phyloP scores from a whole-genome alignment of 805 yeast genomes.

The Millerago galiae region DNA sequence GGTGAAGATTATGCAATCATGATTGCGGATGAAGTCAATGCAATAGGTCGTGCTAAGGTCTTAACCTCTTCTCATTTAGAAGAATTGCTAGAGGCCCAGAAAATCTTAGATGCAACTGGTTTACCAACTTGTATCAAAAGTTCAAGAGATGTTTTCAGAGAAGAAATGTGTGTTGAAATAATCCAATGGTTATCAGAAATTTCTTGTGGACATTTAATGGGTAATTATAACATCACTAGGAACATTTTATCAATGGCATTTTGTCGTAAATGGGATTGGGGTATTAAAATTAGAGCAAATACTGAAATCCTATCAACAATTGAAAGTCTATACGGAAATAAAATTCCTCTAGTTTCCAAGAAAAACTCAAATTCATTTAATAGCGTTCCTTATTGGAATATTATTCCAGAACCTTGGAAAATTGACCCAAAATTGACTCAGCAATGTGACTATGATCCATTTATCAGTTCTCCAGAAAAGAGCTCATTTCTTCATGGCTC shows the following conservation, averaged over 20 bases:
- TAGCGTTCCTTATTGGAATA: conserved; percentile 30
- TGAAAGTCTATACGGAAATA: conserved; percentile 11
- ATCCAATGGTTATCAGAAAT: conserved; percentile 59
- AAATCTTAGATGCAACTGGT: conserved; percentile 55
- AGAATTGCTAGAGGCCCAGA: conserved; percentile 46
- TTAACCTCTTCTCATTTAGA: conserved; percentile 47
- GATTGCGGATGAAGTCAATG: conserved; percentile 60
- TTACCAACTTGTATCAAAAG: conserved; percentile 60
- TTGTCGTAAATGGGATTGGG: conserved; percentile 55
- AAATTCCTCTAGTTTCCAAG: conserved; percentile 12
- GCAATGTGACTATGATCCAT: conserved; percentile 39
- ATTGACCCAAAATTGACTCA: conserved; percentile 34
- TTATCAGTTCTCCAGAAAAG: conserved; percentile 5
- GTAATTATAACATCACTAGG: conserved; percentile 40
- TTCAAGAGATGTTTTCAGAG: conserved; percentile 65
- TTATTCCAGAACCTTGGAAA: conserved; percentile 39
- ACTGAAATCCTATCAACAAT: neutral
- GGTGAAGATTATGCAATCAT: conserved; percentile 60
- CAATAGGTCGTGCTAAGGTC: conserved; percentile 64
- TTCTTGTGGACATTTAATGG: conserved; percentile 45
- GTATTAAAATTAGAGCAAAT: conserved; percentile 27
- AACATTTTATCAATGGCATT: conserved; percentile 52
- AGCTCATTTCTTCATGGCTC: conserved; percentile 30
- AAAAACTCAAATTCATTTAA: conserved; percentile 7
- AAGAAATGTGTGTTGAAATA: conserved; percentile 73